These are phyloP conservation scores for Colletotrichum salicis DNA, from an alignment of 2,329 filamentous ascomycete genomes.

Conservation along the genomic window DNA sequence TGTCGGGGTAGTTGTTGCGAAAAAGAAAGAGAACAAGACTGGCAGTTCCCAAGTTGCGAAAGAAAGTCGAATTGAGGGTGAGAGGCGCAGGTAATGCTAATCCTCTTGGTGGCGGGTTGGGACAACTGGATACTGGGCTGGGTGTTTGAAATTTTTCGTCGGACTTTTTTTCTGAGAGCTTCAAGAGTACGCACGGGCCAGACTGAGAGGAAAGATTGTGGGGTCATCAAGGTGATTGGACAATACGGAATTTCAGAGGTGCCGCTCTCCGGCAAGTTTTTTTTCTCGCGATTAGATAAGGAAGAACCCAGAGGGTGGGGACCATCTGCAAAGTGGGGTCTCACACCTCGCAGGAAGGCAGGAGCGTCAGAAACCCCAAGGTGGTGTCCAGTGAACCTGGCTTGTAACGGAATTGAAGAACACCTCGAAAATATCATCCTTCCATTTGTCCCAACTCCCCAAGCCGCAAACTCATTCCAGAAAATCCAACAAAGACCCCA, in stretches of 20 bases:
- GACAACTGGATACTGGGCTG: constrained; percentile 17
- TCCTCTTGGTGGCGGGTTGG: constrained; percentile 23
- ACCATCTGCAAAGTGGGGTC: background rate
- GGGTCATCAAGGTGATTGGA: constrained; percentile 31
- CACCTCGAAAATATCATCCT: background rate
- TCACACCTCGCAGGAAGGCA: background rate
- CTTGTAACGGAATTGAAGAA: background rate
- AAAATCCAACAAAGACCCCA: background rate
- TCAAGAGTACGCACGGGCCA: constrained; percentile 31
- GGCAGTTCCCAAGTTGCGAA: constrained; percentile 11
- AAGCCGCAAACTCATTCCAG: background rate
- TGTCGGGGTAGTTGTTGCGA: background rate
- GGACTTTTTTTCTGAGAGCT: constrained; percentile 35
- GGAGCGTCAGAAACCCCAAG: background rate
- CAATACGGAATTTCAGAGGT: background rate
- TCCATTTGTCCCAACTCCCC: background rate
- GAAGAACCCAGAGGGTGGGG: background rate
- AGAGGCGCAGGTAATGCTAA: constrained; percentile 15
- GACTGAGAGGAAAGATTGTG: constrained; percentile 32
- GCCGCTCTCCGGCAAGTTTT: constrained; percentile 21
- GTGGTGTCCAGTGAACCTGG: background rate
- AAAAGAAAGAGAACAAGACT: constrained; percentile 1
- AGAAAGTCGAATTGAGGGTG: constrained; percentile 16
- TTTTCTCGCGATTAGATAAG: constrained; percentile 28
- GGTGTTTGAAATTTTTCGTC: constrained; percentile 33